A percentile compares a stretch with the other conserved stretches of the same genome.
Evolutionary conservation across 139 green algal species (phyloP).

Genomic region (Tetradesmus lagerheimii): DNA sequence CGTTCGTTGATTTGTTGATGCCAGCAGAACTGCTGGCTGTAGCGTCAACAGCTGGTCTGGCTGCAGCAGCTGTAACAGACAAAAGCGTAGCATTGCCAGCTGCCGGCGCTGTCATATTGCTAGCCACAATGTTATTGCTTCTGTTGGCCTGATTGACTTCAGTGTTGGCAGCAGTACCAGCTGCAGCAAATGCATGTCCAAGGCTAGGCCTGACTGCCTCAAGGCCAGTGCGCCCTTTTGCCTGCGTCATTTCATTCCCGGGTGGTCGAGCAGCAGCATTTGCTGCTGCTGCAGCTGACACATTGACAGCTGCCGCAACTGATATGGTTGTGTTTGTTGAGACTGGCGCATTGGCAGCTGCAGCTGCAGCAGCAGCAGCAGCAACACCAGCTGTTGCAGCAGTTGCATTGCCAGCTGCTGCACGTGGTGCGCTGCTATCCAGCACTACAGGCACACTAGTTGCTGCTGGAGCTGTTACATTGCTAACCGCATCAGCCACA

Average conservation of each 20-base stretch:
- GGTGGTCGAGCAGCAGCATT: not conserved
- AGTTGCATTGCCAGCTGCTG: not conserved
- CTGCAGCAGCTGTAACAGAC: not conserved
- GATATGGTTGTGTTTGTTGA: not conserved
- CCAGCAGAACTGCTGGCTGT: not conserved
- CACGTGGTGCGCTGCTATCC: too few species aligned
- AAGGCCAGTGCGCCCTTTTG: too few species aligned
- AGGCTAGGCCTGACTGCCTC: too few species aligned
- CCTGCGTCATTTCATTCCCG: too few species aligned
- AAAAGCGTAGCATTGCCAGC: not conserved
- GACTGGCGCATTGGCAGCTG: not conserved
- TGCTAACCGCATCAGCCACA: too few species aligned
- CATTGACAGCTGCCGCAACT: not conserved
- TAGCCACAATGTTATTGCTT: too few species aligned
- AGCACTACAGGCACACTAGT: too few species aligned
- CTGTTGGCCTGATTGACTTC: too few species aligned
- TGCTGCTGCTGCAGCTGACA: not conserved
- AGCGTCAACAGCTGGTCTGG: not conserved
- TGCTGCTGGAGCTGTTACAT: too few species aligned
- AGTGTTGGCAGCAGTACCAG: not conserved
- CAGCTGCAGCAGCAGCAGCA: not conserved
- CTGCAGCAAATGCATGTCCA: not conserved
- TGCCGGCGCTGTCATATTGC: not conserved
- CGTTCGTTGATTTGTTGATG: not conserved
- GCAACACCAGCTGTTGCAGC: not conserved